phyloP scores from a whole-genome alignment of 345 rosid genomes.

The Brassica nigra region DNA sequence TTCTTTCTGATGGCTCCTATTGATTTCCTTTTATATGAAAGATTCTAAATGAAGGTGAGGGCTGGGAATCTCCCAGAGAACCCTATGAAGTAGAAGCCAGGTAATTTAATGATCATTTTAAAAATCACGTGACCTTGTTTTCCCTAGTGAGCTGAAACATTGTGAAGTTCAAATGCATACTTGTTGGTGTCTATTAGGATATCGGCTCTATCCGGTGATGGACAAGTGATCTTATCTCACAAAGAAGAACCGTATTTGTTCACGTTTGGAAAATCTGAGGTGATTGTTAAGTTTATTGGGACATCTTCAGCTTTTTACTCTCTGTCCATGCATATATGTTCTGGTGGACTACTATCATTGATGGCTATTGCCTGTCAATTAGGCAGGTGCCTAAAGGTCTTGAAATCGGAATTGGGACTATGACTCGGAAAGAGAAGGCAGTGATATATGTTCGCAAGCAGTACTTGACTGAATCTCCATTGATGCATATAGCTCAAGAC shows the following conservation, averaged over 20 bases:
- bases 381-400: slow-evolving; percentile 92
- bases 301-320: background rate
- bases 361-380: slow-evolving; percentile 30
- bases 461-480: slow-evolving; percentile 71
- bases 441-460: slow-evolving; percentile 72
- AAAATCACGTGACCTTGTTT: slow-evolving; percentile 16
- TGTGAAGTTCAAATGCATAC: background rate
- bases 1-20: slow-evolving; percentile 23
- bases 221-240: slow-evolving; percentile 57
- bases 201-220: slow-evolving; percentile 78
- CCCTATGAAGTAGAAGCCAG: slow-evolving; percentile 90
- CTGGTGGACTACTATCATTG: slow-evolving; percentile 9
- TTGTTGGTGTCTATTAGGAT: slow-evolving; percentile 54
- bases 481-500: slow-evolving; percentile 61
- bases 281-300: slow-evolving; percentile 37
- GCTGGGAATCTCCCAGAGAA: slow-evolving; percentile 95
- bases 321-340: background rate
- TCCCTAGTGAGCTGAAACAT: background rate
- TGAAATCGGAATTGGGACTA: slow-evolving; percentile 95
- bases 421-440: slow-evolving; percentile 88
- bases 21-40: slow-evolving; percentile 35
- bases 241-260: slow-evolving; percentile 76
- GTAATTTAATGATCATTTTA: slow-evolving; percentile 44
- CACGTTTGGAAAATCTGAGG: slow-evolving; percentile 95
- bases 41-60: slow-evolving; percentile 82